Conservation (phyloP, 2,329 filamentous ascomycete genomes). For the Penicillium concentricum region DNA sequence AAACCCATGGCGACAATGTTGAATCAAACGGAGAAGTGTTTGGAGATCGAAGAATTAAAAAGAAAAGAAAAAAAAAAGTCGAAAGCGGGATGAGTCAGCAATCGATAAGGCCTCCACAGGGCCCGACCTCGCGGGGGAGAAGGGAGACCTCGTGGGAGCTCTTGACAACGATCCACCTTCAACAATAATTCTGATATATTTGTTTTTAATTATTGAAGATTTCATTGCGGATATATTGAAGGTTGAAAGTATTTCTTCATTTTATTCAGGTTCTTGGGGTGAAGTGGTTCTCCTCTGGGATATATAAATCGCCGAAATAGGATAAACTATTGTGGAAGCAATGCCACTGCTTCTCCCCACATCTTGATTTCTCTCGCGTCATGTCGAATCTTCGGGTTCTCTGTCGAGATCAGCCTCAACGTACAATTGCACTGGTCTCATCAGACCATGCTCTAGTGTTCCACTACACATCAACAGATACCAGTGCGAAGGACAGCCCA, state of each 20-base stretch:
- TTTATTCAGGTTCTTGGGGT: not conserved
- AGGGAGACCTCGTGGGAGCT: not conserved
- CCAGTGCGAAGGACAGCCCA: conserved; percentile 48
- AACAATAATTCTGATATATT: not conserved
- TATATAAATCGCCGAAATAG: conserved; percentile 3
- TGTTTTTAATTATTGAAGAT: not conserved
- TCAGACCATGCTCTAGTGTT: conserved; percentile 79
- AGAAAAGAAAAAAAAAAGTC: conserved; percentile 8
- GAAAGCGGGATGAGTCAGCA: conserved; percentile 17
- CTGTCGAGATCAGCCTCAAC: conserved; percentile 81
- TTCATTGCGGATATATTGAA: not conserved
- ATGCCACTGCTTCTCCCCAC: conserved; percentile 6
- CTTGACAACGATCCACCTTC: not conserved
- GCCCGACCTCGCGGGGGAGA: not conserved
- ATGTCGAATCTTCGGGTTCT: conserved; percentile 71
- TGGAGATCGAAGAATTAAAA: conserved; percentile 2
- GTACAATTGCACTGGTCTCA: conserved; percentile 83
- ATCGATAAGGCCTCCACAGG: conserved; percentile 18
- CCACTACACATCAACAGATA: conserved; percentile 68
- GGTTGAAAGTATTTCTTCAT: not conserved
- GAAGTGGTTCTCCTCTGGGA: not conserved
- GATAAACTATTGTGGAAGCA: conserved; percentile 1
- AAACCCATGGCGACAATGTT: conserved; percentile 59
- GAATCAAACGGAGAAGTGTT: not conserved
- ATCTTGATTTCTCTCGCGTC: conserved; percentile 4